Percentiles rank a stretch among this genome's conserved stretches.
These are phyloP conservation scores for Zychaea mexicana DNA, from an alignment of 371 early-diverging fungal species.

Conservation along the genomic window DNA sequence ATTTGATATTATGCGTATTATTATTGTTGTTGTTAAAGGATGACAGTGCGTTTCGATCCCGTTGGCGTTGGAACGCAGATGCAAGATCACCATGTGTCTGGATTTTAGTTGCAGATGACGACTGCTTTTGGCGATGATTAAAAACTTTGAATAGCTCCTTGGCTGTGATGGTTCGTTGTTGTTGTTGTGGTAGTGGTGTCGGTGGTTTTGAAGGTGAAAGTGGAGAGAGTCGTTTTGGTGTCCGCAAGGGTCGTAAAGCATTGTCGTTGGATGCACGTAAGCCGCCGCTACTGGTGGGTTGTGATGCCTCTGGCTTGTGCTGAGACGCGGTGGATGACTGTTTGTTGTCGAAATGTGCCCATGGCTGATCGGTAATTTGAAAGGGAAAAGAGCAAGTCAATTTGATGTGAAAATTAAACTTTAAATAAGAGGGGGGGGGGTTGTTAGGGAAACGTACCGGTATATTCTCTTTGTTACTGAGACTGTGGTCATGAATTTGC, in stretches of 20 bases:
- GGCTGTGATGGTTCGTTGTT: not conserved
- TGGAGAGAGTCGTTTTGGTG: not conserved
- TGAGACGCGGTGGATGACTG: not conserved
- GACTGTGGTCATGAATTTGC: not conserved
- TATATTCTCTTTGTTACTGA: constrained; percentile 20
- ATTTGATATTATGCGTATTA: not conserved
- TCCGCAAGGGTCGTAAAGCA: not conserved
- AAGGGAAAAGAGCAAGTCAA: too few relatives aligned
- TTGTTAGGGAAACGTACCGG: constrained; percentile 6
- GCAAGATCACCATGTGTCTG: constrained; percentile 2
- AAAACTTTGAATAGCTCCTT: constrained; percentile 8
- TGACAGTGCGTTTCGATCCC: not conserved
- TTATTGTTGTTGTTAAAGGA: not conserved
- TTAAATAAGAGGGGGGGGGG: too few relatives aligned
- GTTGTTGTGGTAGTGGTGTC: too few relatives aligned
- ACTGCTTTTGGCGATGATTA: constrained; percentile 1
- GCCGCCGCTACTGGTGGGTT: not conserved
- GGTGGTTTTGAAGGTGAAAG: not conserved
- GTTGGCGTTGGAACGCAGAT: not conserved
- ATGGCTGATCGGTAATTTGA: too few relatives aligned
- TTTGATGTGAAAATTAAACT: too few relatives aligned
- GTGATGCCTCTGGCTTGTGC: not conserved
- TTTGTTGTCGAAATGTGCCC: constrained; percentile 9
- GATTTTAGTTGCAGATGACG: not conserved
- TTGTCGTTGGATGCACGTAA: not conserved